These are phyloP conservation scores for Elongisporangium undulatum DNA, from an alignment of 352 stramenopile genomes.

Conservation along the genomic window DNA sequence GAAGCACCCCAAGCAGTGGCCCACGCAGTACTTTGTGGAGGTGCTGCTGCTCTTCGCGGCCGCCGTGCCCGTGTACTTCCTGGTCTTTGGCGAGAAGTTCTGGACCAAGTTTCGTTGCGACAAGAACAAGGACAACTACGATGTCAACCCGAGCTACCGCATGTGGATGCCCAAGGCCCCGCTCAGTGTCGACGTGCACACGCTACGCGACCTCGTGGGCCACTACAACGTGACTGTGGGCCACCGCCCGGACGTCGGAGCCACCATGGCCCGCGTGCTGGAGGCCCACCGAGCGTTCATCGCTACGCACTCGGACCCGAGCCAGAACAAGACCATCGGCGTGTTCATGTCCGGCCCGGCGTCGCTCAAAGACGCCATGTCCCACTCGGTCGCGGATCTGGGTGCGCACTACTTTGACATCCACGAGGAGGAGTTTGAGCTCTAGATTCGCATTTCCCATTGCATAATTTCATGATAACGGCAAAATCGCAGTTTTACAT, in stretches of 20 bases:
- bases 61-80: neutral
- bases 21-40: conserved; percentile 21
- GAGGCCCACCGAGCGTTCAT: neutral
- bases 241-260: conserved; percentile 14
- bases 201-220: conserved; percentile 21
- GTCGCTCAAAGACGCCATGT: conserved; percentile 9
- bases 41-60: conserved; percentile 15
- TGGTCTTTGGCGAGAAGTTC: conserved; percentile 2
- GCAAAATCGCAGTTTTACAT: too few relatives aligned
- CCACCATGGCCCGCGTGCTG: conserved; percentile 1
- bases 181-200: conserved; percentile 12
- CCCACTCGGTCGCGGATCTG: conserved; percentile 9
- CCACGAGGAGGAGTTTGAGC: conserved; percentile 18
- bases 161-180: neutral
- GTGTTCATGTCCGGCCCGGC: conserved; percentile 21
- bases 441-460: conserved; percentile 3
- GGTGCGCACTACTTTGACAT: conserved; percentile 15
- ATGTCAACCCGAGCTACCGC: neutral
- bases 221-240: conserved; percentile 21
- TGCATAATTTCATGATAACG: too few relatives aligned
- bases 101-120: neutral
- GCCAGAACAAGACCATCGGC: conserved; percentile 2
- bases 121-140: neutral
- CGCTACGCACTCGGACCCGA: neutral
- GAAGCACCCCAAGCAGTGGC: conserved; percentile 26